Conservation (phyloP, 2,329 filamentous ascomycete species). For the Nannizzia gypsea region DNA sequence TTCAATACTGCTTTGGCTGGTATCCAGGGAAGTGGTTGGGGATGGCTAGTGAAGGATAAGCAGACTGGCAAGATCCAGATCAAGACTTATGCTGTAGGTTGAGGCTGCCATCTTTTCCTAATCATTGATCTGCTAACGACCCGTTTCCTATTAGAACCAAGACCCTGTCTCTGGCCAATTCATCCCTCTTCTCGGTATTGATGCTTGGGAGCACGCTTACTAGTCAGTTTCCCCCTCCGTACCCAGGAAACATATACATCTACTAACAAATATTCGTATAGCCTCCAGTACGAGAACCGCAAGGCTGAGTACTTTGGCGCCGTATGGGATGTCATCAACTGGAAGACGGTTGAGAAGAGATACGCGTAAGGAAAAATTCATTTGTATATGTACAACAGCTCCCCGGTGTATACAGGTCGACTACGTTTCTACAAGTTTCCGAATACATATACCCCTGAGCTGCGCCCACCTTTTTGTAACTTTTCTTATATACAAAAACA, state of each 20-base stretch:
- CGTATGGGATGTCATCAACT: constrained; percentile 93
- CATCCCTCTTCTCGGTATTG: constrained; percentile 72
- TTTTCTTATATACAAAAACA: not conserved
- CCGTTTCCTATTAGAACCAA: constrained; percentile 49
- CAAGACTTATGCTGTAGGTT: constrained; percentile 51
- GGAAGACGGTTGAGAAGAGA: constrained; percentile 75
- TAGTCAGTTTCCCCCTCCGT: constrained; percentile 43
- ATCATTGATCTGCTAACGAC: not conserved
- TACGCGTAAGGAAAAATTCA: constrained; percentile 40
- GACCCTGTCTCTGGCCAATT: constrained; percentile 78
- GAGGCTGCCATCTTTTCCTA: not conserved
- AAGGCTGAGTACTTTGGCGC: constrained; percentile 92
- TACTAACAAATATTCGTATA: constrained; percentile 18
- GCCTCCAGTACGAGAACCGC: constrained; percentile 87
- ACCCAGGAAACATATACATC: not conserved
- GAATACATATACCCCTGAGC: not conserved
- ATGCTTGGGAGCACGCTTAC: constrained; percentile 95
- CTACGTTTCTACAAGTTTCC: not conserved
- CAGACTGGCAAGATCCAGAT: constrained; percentile 47
- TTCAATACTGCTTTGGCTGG: constrained; percentile 53
- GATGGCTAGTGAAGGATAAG: constrained; percentile 51
- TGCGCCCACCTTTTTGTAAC: not conserved
- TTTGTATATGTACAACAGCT: not conserved
- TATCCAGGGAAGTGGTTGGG: constrained; percentile 55
- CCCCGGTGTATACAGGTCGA: not conserved